Percentiles rank a stretch among this genome's conserved stretches.
Evolutionary conservation across 257 asterid species (phyloP).

Genomic region (Przewalskia tangutica): DNA sequence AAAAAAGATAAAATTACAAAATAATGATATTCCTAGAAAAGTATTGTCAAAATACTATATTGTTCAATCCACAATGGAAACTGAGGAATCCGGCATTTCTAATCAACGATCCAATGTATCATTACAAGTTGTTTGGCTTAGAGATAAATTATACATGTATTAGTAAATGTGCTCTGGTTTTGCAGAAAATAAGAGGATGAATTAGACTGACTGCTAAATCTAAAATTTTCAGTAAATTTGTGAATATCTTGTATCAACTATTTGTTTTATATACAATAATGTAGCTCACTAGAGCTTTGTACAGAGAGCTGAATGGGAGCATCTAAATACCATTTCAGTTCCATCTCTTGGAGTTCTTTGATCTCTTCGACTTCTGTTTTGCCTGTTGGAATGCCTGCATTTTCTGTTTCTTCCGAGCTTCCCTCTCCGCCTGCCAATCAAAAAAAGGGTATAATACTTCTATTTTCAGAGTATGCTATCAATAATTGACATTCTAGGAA

Average conservation of each 20-base stretch:
- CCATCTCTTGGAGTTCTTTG: slow-evolving; percentile 86
- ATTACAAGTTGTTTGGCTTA: no score
- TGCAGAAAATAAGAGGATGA: background rate
- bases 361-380: slow-evolving; percentile 68
- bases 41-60: no score
- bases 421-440: slow-evolving; percentile 71
- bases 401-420: slow-evolving; percentile 91
- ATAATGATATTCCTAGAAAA: no score
- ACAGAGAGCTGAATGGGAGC: background rate
- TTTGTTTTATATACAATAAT: slow-evolving; percentile 3
- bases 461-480: background rate
- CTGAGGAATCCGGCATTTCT: no score
- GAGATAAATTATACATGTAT: no score
- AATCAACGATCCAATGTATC: no score
- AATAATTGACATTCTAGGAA: background rate
- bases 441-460: background rate
- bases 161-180: background rate
- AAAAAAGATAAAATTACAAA: no score
- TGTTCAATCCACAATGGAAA: no score
- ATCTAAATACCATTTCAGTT: slow-evolving; percentile 23
- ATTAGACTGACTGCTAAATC: background rate
- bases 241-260: background rate
- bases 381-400: slow-evolving; percentile 93
- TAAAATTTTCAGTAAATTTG: background rate
- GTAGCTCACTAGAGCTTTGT: slow-evolving; percentile 2